phyloP scores from a whole-genome alignment of 768 basidiomycete species.

The Suillus sp. region DNA sequence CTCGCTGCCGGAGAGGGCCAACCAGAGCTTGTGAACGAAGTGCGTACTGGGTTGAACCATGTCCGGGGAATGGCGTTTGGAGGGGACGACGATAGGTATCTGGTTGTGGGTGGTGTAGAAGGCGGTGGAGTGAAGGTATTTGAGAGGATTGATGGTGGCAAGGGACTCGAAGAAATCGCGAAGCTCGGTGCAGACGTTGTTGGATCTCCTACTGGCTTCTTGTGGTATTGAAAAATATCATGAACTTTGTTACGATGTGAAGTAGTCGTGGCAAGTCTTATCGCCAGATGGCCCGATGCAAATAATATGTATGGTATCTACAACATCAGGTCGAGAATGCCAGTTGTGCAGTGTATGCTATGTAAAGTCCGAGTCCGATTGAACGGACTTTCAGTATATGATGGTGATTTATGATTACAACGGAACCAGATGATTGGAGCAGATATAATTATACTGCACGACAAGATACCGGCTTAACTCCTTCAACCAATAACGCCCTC shows the following conservation, averaged over 20 bases:
- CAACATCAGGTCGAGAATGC: not conserved
- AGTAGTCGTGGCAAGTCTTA: not conserved
- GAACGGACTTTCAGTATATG: not conserved
- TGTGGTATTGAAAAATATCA: constrained; percentile 36
- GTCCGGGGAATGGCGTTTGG: constrained; percentile 70
- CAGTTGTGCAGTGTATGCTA: not conserved
- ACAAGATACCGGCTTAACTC: not conserved
- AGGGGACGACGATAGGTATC: constrained; percentile 59
- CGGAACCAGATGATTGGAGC: not conserved
- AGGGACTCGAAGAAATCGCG: constrained; percentile 54
- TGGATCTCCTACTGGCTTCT: constrained; percentile 38
- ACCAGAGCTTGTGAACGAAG: constrained; percentile 58
- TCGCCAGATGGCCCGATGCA: not conserved
- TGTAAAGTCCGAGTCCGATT: constrained; percentile 33
- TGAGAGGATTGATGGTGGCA: constrained; percentile 63
- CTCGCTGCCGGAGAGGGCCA: constrained; percentile 44
- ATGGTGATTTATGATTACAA: not conserved
- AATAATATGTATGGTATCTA: not conserved
- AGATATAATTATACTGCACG: not conserved
- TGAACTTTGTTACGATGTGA: not conserved
- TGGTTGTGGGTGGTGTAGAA: constrained; percentile 63
- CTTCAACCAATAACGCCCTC: constrained; percentile 42
- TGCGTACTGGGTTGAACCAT: constrained; percentile 70
- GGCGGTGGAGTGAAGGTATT: constrained; percentile 74
- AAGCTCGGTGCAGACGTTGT: constrained; percentile 38